These are phyloP conservation scores for Geotrichum reessii DNA, from an alignment of 1,139 yeast species.

Conservation along the genomic window DNA sequence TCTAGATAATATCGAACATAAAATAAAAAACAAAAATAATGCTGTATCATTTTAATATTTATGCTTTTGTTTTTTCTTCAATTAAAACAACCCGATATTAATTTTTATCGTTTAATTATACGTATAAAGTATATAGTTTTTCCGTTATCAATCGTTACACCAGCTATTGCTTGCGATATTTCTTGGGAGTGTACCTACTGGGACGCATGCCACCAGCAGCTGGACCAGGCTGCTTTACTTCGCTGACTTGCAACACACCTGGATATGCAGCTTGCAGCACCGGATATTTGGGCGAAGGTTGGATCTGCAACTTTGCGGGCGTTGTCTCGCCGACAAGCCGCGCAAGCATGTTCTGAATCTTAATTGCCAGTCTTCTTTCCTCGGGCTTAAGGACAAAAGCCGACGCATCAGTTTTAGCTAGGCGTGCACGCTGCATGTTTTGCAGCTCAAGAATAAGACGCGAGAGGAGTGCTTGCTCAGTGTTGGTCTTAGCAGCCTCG, in stretches of 20 bases:
- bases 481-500: conserved; percentile 43
- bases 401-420: conserved; percentile 34
- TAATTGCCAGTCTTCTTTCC: conserved; percentile 49
- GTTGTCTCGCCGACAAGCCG: conserved; percentile 39
- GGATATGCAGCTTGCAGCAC: conserved; percentile 66
- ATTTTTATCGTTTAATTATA: background rate
- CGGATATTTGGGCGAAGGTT: conserved; percentile 45
- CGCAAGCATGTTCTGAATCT: conserved; percentile 46
- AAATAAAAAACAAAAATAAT: too few relatives aligned
- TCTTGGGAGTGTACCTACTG: conserved; percentile 13
- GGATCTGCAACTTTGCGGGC: conserved; percentile 28
- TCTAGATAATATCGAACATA: too few relatives aligned
- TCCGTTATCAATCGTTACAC: background rate
- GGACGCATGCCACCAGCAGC: conserved; percentile 18
- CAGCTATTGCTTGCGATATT: conserved; percentile 5
- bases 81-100: too few relatives aligned
- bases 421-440: conserved; percentile 56
- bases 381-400: conserved; percentile 38
- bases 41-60: background rate
- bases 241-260: conserved; percentile 66
- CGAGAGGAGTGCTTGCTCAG: conserved; percentile 53
- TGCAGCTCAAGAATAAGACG: conserved; percentile 53
- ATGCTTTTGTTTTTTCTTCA: background rate
- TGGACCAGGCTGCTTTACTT: conserved; percentile 24
- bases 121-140: background rate